Base-by-base conservation (phyloP, 1,284 basidiomycete genomes). In the Vanrija humicola region DNA sequence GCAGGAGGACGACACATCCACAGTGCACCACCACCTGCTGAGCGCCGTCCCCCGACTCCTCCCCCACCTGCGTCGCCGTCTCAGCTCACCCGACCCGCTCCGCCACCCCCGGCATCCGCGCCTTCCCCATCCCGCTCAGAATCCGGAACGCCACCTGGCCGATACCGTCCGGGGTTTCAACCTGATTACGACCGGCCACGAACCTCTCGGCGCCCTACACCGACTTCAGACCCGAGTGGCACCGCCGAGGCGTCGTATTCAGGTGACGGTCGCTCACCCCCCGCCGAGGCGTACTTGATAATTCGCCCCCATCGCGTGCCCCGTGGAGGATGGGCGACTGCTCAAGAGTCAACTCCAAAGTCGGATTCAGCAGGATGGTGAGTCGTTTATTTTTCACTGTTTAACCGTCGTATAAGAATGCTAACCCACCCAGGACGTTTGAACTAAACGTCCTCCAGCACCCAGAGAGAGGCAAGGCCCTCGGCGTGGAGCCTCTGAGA, bases 401-500 rank as follows among this genome's bases (percentile, higher is more conserved):
- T n/a, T 50, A 18, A 29, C 16, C 5, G 9, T 34, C 40, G 18
- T 16, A 29, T 3, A 6, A 12, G 10, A 10, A 29, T 10, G 26
- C 48, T 55, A 25, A 55, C 39, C 7, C 16, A 18, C 1, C 26
- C 39, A 58, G 59, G 59, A 55, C 52, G 14, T 61, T 47, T 23
- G 26, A 57, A 5, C 48, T 61, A 18, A 46, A 57, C 1, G 59
- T 61, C 4, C 26, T 57, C 19, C 59, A 61, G 34, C 47, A 50
- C 16, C 59, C 59, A 3, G 59, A 57, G 34, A 52, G 59, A 6
- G 59, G 59, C 3, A 61, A 61, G 16, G 59, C 59, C 0, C 42
- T 61, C 3, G 59, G 59, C 6, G 59, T 61, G 6, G 59, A 61
- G 44, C 49, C 49, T 6, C 42, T 61, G 7, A 50, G 59, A n/a